A percentile compares a stretch with the other conserved stretches of the same genome.
Evolutionary conservation across 2,329 filamentous ascomycete genomes (phyloP).

Genomic region (Clonostachys sp.): DNA sequence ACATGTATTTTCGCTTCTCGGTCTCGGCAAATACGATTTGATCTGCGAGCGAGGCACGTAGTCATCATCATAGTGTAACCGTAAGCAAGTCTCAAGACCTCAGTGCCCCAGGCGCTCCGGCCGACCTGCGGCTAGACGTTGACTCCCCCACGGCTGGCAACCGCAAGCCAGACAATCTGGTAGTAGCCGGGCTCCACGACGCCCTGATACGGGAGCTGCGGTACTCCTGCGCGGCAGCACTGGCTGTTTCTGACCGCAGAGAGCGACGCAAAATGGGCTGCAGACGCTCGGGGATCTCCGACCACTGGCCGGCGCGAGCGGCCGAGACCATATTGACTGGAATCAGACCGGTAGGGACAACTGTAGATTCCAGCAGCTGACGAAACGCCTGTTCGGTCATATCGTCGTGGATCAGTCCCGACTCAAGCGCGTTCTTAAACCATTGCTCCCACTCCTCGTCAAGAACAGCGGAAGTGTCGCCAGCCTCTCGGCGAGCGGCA

Average conservation of each 20-base stretch:
- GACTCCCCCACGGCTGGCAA: too few species aligned
- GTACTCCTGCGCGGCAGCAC: too few species aligned
- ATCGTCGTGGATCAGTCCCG: slow-evolving; percentile 39
- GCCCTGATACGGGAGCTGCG: too few species aligned
- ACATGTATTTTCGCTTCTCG: too few species aligned
- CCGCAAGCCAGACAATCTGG: too few species aligned
- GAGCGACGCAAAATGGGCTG: slow-evolving; percentile 46
- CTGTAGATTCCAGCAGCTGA: slow-evolving; percentile 12
- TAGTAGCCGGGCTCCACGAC: too few species aligned
- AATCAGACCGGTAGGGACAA: slow-evolving; percentile 30
- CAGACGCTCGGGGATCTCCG: slow-evolving; percentile 51
- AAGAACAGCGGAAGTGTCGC: slow-evolving; percentile 52
- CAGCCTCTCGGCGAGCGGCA: slow-evolving; percentile 58
- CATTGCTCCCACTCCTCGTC: slow-evolving; percentile 74
- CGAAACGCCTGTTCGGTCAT: slow-evolving; percentile 28
- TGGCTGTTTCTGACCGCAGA: slow-evolving; percentile 12
- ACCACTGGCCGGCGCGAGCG: slow-evolving; percentile 52
- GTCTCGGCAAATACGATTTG: too few species aligned
- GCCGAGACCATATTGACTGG: slow-evolving; percentile 47
- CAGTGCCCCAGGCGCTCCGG: too few species aligned
- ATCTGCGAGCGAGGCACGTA: too few species aligned
- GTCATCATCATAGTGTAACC: too few species aligned
- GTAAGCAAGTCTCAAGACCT: too few species aligned
- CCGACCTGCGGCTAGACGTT: too few species aligned
- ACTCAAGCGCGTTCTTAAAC: slow-evolving; percentile 66